Percentiles rank a stretch among this genome's conserved stretches.
Evolutionary conservation across 441 rosid species (phyloP).

Genomic region (Mallotus japonicus): DNA sequence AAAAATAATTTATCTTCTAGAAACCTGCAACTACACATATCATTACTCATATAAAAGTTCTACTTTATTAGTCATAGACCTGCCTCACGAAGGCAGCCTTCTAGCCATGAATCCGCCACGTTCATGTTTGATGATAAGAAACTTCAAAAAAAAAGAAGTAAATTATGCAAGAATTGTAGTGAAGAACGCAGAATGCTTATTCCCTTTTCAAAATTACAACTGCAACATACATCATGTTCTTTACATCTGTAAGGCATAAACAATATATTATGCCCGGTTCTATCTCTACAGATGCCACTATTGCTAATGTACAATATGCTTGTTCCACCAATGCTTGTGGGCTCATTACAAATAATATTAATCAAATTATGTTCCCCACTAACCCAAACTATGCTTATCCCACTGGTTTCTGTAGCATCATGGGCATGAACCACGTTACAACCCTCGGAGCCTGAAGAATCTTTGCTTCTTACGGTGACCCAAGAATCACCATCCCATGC

Average conservation of each 20-base stretch:
- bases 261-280: not conserved
- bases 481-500: slow-evolving; percentile 50
- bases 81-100: not conserved
- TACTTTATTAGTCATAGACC: too few relatives aligned
- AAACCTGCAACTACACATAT: too few relatives aligned
- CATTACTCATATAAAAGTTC: too few relatives aligned
- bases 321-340: slow-evolving; percentile 4
- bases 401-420: slow-evolving; percentile 4
- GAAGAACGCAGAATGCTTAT: not conserved
- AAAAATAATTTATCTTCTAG: too few relatives aligned
- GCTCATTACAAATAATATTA: not conserved
- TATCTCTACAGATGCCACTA: not conserved
- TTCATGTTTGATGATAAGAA: not conserved
- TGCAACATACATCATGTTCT: not conserved
- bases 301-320: slow-evolving; percentile 9
- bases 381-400: not conserved
- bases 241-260: slow-evolving; percentile 10
- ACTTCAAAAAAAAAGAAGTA: not conserved
- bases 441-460: slow-evolving; percentile 6
- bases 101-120: not conserved
- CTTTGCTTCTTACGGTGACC: slow-evolving; percentile 52
- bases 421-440: not conserved
- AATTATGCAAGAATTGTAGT: not conserved
- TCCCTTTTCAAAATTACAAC: not conserved
- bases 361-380: slow-evolving; percentile 12